phyloP scores from a whole-genome alignment of 192 early-diverging fungal genomes.

The Backusella circina region DNA sequence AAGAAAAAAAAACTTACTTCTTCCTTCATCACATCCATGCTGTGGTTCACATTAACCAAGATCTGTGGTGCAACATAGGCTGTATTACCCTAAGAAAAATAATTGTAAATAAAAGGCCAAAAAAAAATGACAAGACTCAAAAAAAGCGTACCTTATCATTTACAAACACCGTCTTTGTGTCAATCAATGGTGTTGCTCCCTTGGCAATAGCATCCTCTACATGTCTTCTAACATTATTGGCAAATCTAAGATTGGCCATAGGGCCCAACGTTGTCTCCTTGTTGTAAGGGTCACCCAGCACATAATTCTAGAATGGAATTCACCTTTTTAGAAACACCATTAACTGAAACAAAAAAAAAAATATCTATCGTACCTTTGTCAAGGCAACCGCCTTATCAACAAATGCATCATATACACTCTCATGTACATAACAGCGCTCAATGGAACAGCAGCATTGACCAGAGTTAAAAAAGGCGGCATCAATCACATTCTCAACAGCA shows the following conservation, averaged over 20 bases:
- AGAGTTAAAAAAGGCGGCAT: constrained; percentile 79
- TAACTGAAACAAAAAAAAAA: not conserved
- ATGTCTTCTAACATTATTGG: constrained; percentile 64
- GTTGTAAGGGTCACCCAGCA: constrained; percentile 64
- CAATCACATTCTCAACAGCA: constrained; percentile 72
- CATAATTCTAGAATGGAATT: constrained; percentile 52
- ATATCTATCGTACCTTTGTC: constrained; percentile 46
- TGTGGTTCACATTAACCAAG: constrained; percentile 68
- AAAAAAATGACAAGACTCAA: not conserved
- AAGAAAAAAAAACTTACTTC: constrained; percentile 35
- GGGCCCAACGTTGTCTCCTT: constrained; percentile 67
- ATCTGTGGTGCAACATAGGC: constrained; percentile 76
- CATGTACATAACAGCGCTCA: constrained; percentile 78
- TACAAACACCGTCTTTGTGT: constrained; percentile 46
- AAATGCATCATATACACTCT: constrained; percentile 66
- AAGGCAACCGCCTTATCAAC: constrained; percentile 54
- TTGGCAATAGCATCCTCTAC: constrained; percentile 65
- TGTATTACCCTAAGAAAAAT: constrained; percentile 39
- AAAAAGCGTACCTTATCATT: constrained; percentile 40
- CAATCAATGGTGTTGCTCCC: constrained; percentile 67
- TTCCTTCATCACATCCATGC: constrained; percentile 74
- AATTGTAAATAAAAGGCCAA: not conserved
- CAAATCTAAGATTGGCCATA: constrained; percentile 65
- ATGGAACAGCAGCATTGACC: constrained; percentile 83
- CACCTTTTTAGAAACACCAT: not conserved